Base-by-base conservation (phyloP, 495 filamentous ascomycete genomes). In the Daldinia grandis region DNA sequence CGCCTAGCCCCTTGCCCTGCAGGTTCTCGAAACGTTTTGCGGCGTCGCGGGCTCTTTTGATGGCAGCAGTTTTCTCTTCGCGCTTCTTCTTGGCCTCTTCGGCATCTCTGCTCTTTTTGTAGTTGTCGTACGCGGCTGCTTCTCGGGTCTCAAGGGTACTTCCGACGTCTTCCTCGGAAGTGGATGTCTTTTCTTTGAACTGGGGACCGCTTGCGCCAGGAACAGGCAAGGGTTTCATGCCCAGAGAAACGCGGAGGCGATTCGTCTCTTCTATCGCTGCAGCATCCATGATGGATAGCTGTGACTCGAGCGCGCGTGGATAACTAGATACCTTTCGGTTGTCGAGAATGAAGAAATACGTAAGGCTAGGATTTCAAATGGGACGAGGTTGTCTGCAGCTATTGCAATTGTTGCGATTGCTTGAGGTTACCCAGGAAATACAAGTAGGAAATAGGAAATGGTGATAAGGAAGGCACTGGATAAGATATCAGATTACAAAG, bases 231-330 rank as follows among this genome's bases (percentile, higher is more conserved):
- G 94, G 95, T 74, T 94, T 93, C 82, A 97, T 89, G 65, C 95
- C 95, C 71, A 98, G 86, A 38, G 93, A 92, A 66, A 89, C 86
- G 47, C 95, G 94, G 71, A 97, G 89, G 76, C 94, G 92, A 85
- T 99, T 99, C 51, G 93, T 92, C 84, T 97, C 93, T 77, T 97
- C 93, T 76, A 99, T 94, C 59, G 92, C 90, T 30, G 94, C 87
- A 72, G 89, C 85, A 84, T 95, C 92, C 92, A 95, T 96, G 37
- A 63, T 88, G 59, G 40, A 10, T 37, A 19, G 35, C 64, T 2
- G 25, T 47, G 19, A 8, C 14, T 30, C 12, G 15, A 27, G 19
- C 21, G n/a, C 9, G 25, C n/a, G n/a, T 27, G 0, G 35, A 33
- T 40, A 7, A 9, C 21, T 59, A n/a, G n/a, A n/a, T n/a, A 14